Evolutionary conservation across 257 asterid species (phyloP), one percentile per base, ranked within the genome.

Genomic region (Fraxinus cuspidata): DNA sequence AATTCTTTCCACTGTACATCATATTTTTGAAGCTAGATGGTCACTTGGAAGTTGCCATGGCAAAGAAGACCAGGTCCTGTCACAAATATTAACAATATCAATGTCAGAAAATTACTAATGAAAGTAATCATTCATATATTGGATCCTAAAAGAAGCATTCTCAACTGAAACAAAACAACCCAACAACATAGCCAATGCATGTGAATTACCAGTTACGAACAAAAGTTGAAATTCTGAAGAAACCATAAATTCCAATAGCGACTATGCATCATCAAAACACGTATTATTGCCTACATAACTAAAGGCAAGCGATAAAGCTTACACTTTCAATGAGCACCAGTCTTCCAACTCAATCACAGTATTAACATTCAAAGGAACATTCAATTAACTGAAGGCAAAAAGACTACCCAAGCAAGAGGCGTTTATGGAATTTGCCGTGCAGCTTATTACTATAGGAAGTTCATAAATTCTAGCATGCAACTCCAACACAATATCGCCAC

Each of bases 11-110:
- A 32, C 70, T 81, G 83, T 83, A 86, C 84, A 84, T 76, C 85
- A 84, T 72, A 78, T 77, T 87, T 87, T 89, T 84, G 70, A 83
- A 68, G 79, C 79, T 81, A 75, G 91, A 86, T 40, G 87, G 87
- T 53, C 88, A 94, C 83, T 86, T 83, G 72, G 88, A 82, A 79
- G 82, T 87, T 18, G 77, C 87, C 93, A 89, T 91, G 69, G 74
- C 49, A 63, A 38, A 65, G 73, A 77, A 77, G 67, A 79, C 79
- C 42, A 78, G 70, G 58, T 79, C 84, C 87, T 86, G 85, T 60
- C 32, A 68, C 58, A 78, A 8, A 66, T 25, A 53, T 12, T 27
- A 71, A 47, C 21, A 15, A 44, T n/a, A 53, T 56, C 34, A 60
- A 29, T 28, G 66, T n/a, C 65, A 25, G 72, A 73, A 69, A 23